Conservation (phyloP, 352 stramenopile species). For the Globisporangium sylvaticum region DNA sequence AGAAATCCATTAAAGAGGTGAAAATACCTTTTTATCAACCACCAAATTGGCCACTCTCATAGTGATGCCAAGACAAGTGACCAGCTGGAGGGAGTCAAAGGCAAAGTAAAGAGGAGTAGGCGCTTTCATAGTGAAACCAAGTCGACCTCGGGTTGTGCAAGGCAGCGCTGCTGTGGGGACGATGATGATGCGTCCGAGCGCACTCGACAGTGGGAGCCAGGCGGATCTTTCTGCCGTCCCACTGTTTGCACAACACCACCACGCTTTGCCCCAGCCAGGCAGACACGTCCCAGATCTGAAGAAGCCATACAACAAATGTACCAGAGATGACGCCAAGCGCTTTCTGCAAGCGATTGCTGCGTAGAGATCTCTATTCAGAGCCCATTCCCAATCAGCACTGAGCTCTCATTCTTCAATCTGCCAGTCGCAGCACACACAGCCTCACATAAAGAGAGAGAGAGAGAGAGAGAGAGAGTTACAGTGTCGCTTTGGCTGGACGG, state of each 20-base stretch:
- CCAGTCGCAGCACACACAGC: background rate
- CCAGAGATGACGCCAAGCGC: background rate
- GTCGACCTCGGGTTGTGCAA: background rate
- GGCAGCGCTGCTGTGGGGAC: background rate
- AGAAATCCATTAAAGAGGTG: no score
- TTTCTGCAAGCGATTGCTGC: background rate
- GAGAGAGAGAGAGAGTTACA: no score
- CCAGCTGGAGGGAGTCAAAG: no score
- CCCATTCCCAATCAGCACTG: background rate
- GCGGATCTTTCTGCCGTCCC: background rate
- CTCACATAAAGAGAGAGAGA: no score
- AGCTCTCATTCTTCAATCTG: background rate
- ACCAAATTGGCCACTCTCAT: no score
- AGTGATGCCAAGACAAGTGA: no score
- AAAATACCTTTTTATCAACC: no score
- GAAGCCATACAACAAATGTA: background rate
- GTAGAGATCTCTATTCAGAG: no score
- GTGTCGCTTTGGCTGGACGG: no score
- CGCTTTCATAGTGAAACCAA: no score
- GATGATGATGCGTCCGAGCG: background rate
- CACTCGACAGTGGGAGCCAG: background rate
- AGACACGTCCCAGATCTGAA: background rate
- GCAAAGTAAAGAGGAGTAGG: no score
- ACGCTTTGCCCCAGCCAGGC: background rate
- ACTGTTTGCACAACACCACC: background rate